These are phyloP conservation scores for Ustilaginoidea virens DNA, from an alignment of 2,329 filamentous ascomycete species.

Conservation along the genomic window DNA sequence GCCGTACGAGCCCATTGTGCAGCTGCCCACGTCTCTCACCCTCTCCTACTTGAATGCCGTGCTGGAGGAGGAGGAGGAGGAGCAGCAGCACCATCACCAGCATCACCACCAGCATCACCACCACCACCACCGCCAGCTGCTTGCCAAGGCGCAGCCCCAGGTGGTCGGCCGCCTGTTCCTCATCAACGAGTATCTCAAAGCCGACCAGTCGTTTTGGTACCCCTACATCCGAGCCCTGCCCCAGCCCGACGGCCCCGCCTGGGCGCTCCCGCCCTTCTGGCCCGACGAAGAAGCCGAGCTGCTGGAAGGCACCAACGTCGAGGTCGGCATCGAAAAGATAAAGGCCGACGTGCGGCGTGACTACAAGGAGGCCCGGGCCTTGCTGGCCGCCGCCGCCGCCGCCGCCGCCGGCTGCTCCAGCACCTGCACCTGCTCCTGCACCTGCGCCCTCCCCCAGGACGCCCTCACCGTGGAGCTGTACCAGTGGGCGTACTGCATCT, in stretches of 20 bases:
- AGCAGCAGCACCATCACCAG: conserved; percentile 4
- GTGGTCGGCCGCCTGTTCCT: conserved; percentile 54
- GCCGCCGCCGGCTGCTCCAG: too few relatives aligned
- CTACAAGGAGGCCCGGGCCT: too few relatives aligned
- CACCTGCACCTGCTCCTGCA: background rate
- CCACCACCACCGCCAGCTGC: conserved; percentile 35
- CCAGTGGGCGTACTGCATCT: conserved; percentile 49
- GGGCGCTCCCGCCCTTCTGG: conserved; percentile 50
- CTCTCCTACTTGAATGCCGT: conserved; percentile 45
- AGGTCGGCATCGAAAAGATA: conserved; percentile 33
- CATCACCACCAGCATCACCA: too few relatives aligned
- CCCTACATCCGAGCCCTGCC: conserved; percentile 53
- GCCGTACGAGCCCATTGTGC: conserved; percentile 29
- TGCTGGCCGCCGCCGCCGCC: too few relatives aligned
- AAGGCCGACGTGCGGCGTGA: conserved; percentile 31
- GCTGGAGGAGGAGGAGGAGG: conserved; percentile 12
- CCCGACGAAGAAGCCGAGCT: conserved; percentile 40
- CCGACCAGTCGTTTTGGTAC: conserved; percentile 46
- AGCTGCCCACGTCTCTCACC: conserved; percentile 34
- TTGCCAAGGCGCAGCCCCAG: conserved; percentile 35
- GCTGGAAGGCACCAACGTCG: conserved; percentile 37
- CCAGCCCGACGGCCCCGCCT: conserved; percentile 32
- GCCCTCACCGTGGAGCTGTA: conserved; percentile 36
- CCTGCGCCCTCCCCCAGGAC: background rate
- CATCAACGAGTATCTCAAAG: conserved; percentile 48